Conservation (phyloP, 768 basidiomycete species). For the Tylopilus cervinicoccineus region DNA sequence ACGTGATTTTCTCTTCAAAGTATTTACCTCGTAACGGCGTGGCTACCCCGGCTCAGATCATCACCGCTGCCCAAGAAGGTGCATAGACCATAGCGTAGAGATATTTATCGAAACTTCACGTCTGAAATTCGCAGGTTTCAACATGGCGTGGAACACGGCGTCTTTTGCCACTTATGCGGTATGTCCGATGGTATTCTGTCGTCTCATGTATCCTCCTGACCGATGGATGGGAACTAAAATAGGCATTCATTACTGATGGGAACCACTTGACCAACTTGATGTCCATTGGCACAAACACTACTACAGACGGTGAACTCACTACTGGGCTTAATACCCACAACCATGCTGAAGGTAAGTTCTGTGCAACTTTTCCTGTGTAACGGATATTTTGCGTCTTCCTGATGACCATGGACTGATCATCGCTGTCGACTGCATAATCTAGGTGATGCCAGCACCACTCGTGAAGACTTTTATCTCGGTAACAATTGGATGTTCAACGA, state of each 20-base stretch:
- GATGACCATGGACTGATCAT: background rate
- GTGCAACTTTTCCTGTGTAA: background rate
- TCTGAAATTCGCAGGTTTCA: conserved; percentile 13
- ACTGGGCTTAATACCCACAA: conserved; percentile 23
- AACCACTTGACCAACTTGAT: conserved; percentile 28
- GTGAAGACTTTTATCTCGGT: conserved; percentile 25
- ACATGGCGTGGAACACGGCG: conserved; percentile 22
- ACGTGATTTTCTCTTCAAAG: background rate
- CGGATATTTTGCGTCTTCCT: background rate
- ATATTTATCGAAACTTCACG: background rate
- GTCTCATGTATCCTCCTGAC: background rate
- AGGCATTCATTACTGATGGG: conserved; percentile 26
- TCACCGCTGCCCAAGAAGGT: conserved; percentile 22
- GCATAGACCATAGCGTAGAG: background rate
- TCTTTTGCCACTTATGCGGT: conserved; percentile 22
- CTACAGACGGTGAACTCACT: conserved; percentile 5
- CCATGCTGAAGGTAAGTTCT: conserved; percentile 17
- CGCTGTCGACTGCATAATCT: background rate
- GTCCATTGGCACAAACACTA: conserved; percentile 22
- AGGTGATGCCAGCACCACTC: conserved; percentile 26
- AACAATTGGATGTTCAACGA: conserved; percentile 25
- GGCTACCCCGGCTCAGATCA: conserved; percentile 22
- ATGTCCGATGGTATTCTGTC: background rate
- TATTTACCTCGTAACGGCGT: conserved; percentile 19
- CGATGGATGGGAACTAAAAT: background rate